A percentile compares a stretch with the other conserved stretches of the same genome.
These are phyloP conservation scores for Mycena crocata DNA, from an alignment of 768 basidiomycete species.

Conservation along the genomic window DNA sequence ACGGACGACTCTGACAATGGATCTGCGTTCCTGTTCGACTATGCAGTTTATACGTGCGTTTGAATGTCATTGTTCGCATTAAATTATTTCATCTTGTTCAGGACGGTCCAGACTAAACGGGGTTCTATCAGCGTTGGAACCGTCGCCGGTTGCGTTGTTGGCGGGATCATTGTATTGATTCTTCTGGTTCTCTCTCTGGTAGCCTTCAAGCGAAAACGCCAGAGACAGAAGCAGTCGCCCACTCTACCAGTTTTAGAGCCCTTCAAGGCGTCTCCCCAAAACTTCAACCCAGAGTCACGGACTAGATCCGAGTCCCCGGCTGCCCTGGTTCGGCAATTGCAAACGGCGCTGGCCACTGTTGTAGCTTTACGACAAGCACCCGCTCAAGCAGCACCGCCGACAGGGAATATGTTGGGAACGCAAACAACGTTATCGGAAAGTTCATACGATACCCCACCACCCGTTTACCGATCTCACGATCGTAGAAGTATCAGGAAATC, in stretches of 20 bases:
- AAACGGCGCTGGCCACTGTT: conserved; percentile 6
- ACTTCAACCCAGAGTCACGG: neutral
- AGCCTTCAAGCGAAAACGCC: neutral
- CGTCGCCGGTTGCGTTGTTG: conserved; percentile 18
- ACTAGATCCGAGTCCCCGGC: neutral
- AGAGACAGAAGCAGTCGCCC: neutral
- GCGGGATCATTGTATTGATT: conserved; percentile 12
- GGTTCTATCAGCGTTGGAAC: neutral
- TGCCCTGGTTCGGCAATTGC: conserved; percentile 9
- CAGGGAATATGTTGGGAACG: too few species aligned
- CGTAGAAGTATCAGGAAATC: neutral
- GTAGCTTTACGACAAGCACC: neutral
- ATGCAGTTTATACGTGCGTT: conserved; percentile 32
- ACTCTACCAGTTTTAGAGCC: conserved; percentile 12
- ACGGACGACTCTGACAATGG: conserved; percentile 22
- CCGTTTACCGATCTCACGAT: conserved; percentile 2
- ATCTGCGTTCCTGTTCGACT: conserved; percentile 29
- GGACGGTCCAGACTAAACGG: neutral
- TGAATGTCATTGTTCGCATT: neutral
- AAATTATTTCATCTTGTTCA: neutral
- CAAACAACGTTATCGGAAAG: neutral
- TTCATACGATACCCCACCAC: neutral
- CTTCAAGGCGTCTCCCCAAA: neutral
- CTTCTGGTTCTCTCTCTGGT: neutral
- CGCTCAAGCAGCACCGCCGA: neutral